Evolutionary conservation across 208 protist genomes (phyloP).

Genomic region (Histomonas meleagridis): DNA sequence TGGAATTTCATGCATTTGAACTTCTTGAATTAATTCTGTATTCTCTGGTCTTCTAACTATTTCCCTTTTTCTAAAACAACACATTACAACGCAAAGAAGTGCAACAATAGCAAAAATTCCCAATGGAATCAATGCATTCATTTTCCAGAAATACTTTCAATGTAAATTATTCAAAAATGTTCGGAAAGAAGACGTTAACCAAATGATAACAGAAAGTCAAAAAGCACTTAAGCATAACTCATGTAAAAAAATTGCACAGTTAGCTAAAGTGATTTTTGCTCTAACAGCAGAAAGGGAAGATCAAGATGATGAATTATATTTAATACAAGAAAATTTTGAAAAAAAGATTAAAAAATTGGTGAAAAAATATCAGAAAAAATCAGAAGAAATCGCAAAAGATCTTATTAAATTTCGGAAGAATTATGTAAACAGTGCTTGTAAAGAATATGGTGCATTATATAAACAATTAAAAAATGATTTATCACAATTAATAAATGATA

Average conservation of each 20-base stretch:
- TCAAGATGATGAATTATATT: neutral
- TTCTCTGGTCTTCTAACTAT: too few relatives aligned
- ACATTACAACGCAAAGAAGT: too few relatives aligned
- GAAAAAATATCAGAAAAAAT: neutral
- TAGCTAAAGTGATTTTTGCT: neutral
- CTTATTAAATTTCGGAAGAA: neutral
- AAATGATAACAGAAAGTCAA: neutral
- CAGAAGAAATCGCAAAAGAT: neutral
- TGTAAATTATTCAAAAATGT: too few relatives aligned
- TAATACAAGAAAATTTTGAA: neutral
- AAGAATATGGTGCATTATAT: neutral
- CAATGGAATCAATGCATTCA: too few relatives aligned
- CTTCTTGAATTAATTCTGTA: too few relatives aligned
- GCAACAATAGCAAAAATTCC: too few relatives aligned
- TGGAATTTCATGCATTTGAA: too few relatives aligned
- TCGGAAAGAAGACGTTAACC: too few relatives aligned
- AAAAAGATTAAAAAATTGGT: neutral
- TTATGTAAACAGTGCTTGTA: neutral
- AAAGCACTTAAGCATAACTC: neutral
- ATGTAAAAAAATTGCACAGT: constrained; percentile 13
- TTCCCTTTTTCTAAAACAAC: too few relatives aligned
- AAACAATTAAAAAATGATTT: neutral
- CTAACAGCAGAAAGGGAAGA: neutral
- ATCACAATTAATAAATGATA: neutral
- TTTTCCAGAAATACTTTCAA: too few relatives aligned